Evolutionary conservation across 2,329 filamentous ascomycete genomes (phyloP).

Genomic region (Verticillium nubilum): DNA sequence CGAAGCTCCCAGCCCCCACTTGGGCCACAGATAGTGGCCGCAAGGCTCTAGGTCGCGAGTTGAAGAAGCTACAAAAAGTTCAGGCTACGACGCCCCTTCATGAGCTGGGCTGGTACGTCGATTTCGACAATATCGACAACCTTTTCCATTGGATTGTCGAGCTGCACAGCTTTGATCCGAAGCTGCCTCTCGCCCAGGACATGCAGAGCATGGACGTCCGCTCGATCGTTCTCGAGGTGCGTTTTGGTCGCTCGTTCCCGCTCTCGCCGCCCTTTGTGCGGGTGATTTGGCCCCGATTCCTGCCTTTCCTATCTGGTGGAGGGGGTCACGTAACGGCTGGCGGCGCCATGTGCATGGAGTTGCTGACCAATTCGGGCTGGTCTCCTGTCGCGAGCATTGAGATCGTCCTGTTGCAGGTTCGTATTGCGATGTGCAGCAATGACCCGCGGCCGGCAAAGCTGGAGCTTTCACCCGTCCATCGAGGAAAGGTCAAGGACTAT

Average conservation of each 20-base stretch:
- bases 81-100: conserved; percentile 57
- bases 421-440: conserved; percentile 63
- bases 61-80: conserved; percentile 56
- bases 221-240: conserved; percentile 75
- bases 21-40: conserved; percentile 61
- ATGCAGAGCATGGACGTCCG: conserved; percentile 58
- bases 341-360: conserved; percentile 78
- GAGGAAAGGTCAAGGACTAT: conserved; percentile 45
- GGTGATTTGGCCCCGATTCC: conserved; percentile 73
- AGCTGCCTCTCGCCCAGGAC: conserved; percentile 66
- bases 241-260: conserved; percentile 73
- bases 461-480: conserved; percentile 16
- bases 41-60: conserved; percentile 57
- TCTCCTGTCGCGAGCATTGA: conserved; percentile 68
- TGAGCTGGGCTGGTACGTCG: conserved; percentile 79
- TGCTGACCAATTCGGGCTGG: conserved; percentile 83
- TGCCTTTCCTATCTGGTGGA: conserved; percentile 65
- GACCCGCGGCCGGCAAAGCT: conserved; percentile 72
- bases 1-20: conserved; percentile 57
- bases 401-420: conserved; percentile 73
- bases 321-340: conserved; percentile 83
- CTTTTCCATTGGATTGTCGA: conserved; percentile 91
- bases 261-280: conserved; percentile 79
- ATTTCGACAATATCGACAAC: conserved; percentile 61
- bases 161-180: conserved; percentile 71